Evolutionary conservation across 495 filamentous ascomycete genomes (phyloP).

Genomic region (Podospora pseudoanserina): DNA sequence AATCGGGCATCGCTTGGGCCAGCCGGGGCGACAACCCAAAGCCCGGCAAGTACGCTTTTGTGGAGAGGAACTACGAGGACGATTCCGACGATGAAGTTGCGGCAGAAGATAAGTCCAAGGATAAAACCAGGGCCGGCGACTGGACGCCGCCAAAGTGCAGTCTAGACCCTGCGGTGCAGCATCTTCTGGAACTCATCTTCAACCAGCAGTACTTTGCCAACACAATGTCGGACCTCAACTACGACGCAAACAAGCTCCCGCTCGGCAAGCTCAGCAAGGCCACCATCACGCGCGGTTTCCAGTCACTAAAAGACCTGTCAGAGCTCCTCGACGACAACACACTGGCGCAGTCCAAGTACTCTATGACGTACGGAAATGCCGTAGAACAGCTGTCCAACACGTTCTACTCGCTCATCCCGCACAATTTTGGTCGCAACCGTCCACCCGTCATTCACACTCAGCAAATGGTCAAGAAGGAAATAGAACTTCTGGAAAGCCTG

Average conservation of each 20-base stretch:
- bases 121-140: constrained; percentile 36
- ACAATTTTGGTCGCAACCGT: constrained; percentile 68
- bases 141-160: constrained; percentile 46
- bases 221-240: constrained; percentile 65
- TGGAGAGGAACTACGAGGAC: constrained; percentile 63
- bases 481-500: constrained; percentile 71
- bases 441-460: constrained; percentile 61
- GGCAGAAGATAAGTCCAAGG: constrained; percentile 29
- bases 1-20: constrained; percentile 67
- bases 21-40: constrained; percentile 58
- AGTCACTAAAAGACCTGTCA: constrained; percentile 68
- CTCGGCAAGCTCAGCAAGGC: constrained; percentile 77
- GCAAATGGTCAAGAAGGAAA: constrained; percentile 62
- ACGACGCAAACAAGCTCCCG: constrained; percentile 74
- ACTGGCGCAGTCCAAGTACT: constrained; percentile 46
- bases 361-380: constrained; percentile 33
- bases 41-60: constrained; percentile 68
- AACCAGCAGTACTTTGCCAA: constrained; percentile 64
- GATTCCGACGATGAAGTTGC: constrained; percentile 63
- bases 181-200: constrained; percentile 78
- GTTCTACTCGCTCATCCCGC: constrained; percentile 80
- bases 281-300: constrained; percentile 68
- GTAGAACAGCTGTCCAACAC: constrained; percentile 63
- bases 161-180: constrained; percentile 56
- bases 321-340: constrained; percentile 52